Evolutionary conservation across 2,329 filamentous ascomycete genomes (phyloP).

Genomic region (Geosmithia morbida): DNA sequence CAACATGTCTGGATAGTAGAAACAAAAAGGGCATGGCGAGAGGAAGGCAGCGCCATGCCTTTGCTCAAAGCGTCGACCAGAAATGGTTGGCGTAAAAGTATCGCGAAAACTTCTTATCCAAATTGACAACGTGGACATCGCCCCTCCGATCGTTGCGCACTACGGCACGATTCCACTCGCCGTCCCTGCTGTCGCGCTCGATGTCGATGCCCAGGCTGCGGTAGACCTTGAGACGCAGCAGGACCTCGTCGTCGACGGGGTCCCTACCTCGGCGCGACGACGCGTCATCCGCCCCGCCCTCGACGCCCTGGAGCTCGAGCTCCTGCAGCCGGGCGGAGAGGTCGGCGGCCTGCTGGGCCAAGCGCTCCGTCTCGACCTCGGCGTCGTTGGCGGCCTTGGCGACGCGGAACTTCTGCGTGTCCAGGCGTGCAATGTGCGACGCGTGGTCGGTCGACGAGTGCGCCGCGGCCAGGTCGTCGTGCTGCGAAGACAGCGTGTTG

Average conservation of each 20-base stretch:
- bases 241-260: constrained; percentile 46
- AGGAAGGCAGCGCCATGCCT: no score
- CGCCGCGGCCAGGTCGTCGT: constrained; percentile 58
- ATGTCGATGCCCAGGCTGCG: constrained; percentile 82
- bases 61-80: constrained; percentile 63
- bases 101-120: constrained; percentile 81
- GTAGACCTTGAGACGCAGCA: constrained; percentile 78
- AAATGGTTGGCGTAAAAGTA: constrained; percentile 95
- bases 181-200: constrained; percentile 56
- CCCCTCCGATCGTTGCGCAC: constrained; percentile 76
- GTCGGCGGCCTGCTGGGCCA: constrained; percentile 64
- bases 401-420: constrained; percentile 86
- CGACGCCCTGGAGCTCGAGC: constrained; percentile 74
- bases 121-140: constrained; percentile 87
- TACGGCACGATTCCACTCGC: constrained; percentile 74
- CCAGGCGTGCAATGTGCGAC: constrained; percentile 68
- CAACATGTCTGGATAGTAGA: no score
- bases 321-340: constrained; percentile 64
- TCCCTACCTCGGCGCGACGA: constrained; percentile 15
- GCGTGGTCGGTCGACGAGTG: constrained; percentile 74
- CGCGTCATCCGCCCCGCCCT: constrained; percentile 35
- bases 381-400: constrained; percentile 84
- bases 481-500: constrained; percentile 58
- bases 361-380: constrained; percentile 89
- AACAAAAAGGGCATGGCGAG: no score